phyloP scores from a whole-genome alignment of 2,329 filamentous ascomycete genomes.

The Cladosporium sp. region DNA sequence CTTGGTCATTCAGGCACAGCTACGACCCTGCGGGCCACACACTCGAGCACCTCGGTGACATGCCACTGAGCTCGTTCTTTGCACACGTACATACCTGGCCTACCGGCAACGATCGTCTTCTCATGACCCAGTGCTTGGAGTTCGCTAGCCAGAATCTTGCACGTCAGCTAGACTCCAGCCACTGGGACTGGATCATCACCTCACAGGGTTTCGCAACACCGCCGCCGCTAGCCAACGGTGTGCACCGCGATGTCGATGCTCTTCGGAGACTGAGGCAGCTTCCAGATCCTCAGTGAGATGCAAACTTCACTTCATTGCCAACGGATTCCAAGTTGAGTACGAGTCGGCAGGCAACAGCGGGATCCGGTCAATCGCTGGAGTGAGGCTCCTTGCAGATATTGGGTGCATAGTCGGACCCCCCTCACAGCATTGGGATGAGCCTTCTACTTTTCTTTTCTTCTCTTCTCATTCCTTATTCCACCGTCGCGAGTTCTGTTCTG shows the following conservation, averaged over 20 bases:
- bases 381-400: not conserved
- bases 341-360: not conserved
- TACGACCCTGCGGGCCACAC: not conserved
- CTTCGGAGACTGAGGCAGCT: not conserved
- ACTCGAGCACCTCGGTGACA: not conserved
- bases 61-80: slow-evolving; percentile 17
- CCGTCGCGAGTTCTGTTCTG: not conserved
- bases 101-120: slow-evolving; percentile 19
- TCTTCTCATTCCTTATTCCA: not conserved
- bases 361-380: not conserved
- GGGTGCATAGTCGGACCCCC: not conserved
- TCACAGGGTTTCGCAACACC: slow-evolving; percentile 1
- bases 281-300: not conserved
- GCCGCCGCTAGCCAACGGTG: not conserved
- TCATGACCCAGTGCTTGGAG: slow-evolving; percentile 23
- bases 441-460: not conserved
- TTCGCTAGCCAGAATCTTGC: slow-evolving; percentile 18
- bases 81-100: slow-evolving; percentile 20
- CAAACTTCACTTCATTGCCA: not conserved
- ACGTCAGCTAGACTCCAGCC: slow-evolving; percentile 21
- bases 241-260: slow-evolving; percentile 5
- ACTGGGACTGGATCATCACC: slow-evolving; percentile 23
- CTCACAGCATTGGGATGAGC: not conserved
- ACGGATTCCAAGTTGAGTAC: not conserved
- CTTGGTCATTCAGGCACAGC: slow-evolving; percentile 7